phyloP scores from a whole-genome alignment of 352 stramenopile genomes.

The Aphanomyces astaci region DNA sequence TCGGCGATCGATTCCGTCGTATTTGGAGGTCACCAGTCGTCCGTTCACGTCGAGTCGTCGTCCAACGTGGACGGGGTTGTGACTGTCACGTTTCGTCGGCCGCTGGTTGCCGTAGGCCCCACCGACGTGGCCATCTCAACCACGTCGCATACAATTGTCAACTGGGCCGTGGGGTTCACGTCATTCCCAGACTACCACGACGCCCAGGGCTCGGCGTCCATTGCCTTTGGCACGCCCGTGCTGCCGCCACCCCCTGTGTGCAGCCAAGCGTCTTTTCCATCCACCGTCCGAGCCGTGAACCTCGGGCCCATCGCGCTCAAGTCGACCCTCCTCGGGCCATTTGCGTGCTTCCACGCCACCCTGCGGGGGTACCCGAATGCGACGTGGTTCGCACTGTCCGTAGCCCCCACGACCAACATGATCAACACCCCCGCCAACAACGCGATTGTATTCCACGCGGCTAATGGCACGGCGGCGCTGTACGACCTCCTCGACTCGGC shows the following conservation, averaged over 20 bases:
- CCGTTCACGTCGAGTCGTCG: not conserved
- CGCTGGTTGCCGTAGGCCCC: not conserved
- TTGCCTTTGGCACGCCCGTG: not conserved
- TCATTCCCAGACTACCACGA: not conserved
- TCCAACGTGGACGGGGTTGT: not conserved
- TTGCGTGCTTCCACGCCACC: not conserved
- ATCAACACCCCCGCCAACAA: conserved; percentile 18
- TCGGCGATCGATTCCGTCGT: not conserved
- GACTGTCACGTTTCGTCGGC: not conserved
- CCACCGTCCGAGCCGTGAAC: not conserved
- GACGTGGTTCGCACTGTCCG: not conserved
- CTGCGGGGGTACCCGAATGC: not conserved
- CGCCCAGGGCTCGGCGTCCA: not conserved
- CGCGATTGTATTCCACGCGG: not conserved
- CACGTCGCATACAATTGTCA: not conserved
- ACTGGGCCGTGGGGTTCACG: not conserved
- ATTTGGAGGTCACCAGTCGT: not conserved
- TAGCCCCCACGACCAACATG: conserved; percentile 8
- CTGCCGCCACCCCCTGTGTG: not conserved
- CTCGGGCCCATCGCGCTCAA: not conserved
- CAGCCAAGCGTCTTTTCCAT: not conserved
- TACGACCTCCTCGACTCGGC: not conserved
- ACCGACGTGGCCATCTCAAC: not conserved
- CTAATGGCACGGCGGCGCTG: not conserved
- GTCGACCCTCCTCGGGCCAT: not conserved